These are phyloP conservation scores for Gloeophyllum trabeum DNA, from an alignment of 768 basidiomycete species.

Conservation along the genomic window DNA sequence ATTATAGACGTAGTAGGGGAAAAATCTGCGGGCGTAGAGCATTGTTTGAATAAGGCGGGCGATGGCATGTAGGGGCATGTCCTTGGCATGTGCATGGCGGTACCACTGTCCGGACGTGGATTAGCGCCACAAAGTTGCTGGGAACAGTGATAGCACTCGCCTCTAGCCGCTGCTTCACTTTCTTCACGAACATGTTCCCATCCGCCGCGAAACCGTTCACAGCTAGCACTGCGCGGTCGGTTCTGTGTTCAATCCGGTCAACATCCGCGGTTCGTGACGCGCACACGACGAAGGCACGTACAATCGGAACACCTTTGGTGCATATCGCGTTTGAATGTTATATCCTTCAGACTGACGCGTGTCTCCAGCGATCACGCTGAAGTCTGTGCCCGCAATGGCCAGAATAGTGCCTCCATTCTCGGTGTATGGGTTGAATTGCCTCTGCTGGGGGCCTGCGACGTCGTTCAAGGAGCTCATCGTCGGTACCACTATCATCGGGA, in stretches of 20 bases:
- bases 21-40: constrained; percentile 93
- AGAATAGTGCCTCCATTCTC: constrained; percentile 96
- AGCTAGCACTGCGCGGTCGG: constrained; percentile 85
- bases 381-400: constrained; percentile 88
- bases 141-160: constrained; percentile 30
- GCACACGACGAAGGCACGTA: constrained; percentile 30
- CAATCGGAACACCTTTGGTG: constrained; percentile 91
- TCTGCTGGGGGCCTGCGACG: constrained; percentile 28
- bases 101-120: constrained; percentile 63
- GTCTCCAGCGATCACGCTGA: constrained; percentile 92
- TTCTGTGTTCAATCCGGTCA: constrained; percentile 34
- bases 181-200: constrained; percentile 96
- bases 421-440: constrained; percentile 79
- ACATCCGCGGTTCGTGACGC: neutral
- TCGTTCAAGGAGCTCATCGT: neutral
- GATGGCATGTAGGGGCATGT: constrained; percentile 93
- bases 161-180: constrained; percentile 90
- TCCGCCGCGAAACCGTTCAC: constrained; percentile 98
- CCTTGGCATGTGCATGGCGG: constrained; percentile 91
- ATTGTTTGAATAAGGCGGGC: constrained; percentile 98
- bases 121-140: neutral
- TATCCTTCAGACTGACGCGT: constrained; percentile 97
- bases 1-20: constrained; percentile 97
- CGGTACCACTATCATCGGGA: neutral
- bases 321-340: constrained; percentile 95